Conservation (phyloP, 2,329 filamentous ascomycete genomes). For the Sclerotinia sclerotiorum region DNA sequence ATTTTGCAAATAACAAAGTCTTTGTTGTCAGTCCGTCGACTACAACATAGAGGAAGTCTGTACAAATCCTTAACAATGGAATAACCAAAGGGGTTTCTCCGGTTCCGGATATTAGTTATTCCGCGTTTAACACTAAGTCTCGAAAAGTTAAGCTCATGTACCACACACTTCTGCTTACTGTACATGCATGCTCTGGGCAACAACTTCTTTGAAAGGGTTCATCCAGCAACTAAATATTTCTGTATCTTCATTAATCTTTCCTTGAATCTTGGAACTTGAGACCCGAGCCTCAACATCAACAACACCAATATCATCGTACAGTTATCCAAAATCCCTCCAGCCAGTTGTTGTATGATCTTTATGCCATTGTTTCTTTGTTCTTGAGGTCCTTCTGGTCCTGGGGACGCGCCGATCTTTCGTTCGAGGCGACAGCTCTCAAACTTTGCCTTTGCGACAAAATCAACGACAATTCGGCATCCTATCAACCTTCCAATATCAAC, state of each 20-base stretch:
- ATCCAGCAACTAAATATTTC: conserved; percentile 13
- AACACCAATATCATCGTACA: neutral
- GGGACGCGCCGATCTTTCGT: conserved; percentile 23
- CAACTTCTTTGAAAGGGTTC: conserved; percentile 16
- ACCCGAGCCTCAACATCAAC: conserved; percentile 2
- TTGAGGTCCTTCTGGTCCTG: conserved; percentile 27
- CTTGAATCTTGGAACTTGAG: conserved; percentile 13
- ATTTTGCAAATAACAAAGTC: neutral
- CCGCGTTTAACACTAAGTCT: neutral
- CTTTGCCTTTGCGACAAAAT: conserved; percentile 21
- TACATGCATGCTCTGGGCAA: conserved; percentile 3
- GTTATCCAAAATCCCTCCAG: neutral
- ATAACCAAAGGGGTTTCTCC: neutral
- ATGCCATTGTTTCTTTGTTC: conserved; percentile 27
- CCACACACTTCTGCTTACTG: conserved; percentile 13
- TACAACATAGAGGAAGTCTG: too few relatives aligned
- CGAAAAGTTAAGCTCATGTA: conserved; percentile 13
- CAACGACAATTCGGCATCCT: conserved; percentile 7
- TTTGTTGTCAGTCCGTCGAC: neutral
- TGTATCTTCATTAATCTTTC: conserved; percentile 19
- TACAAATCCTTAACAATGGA: too few relatives aligned
- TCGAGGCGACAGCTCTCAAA: conserved; percentile 23
- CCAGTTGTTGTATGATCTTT: conserved; percentile 22
- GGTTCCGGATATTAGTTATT: conserved; percentile 1
- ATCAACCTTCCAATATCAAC: neutral